phyloP scores from a whole-genome alignment of 106 monocot species.

The Dendrobium chrysotoxum region DNA sequence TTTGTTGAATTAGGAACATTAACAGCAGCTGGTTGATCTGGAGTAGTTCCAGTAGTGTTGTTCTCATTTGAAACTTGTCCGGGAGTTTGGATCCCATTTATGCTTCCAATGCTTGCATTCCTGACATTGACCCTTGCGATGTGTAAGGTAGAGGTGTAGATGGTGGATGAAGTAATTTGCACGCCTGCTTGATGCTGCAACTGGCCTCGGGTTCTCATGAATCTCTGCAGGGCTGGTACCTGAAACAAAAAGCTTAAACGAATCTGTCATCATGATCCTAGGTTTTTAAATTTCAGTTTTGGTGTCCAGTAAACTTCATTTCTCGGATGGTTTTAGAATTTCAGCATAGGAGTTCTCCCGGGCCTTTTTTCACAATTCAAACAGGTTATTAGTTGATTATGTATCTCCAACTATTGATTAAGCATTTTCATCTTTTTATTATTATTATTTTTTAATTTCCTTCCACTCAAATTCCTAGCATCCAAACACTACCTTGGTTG shows the following conservation, averaged over 20 bases:
- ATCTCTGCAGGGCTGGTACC: conserved; percentile 95
- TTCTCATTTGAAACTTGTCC: conserved; percentile 16
- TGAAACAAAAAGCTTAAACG: conserved; percentile 7
- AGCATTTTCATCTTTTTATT: too few species aligned
- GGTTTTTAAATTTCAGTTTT: too few species aligned
- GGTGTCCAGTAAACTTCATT: too few species aligned
- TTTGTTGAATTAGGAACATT: conserved; percentile 7
- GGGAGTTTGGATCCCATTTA: not conserved
- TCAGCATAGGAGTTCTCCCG: too few species aligned
- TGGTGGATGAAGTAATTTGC: conserved; percentile 86
- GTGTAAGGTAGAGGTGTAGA: conserved; percentile 84
- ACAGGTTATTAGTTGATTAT: too few species aligned
- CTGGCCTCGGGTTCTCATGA: conserved; percentile 64
- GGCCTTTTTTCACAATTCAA: too few species aligned
- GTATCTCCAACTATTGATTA: too few species aligned
- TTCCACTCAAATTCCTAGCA: too few species aligned
- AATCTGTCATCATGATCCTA: too few species aligned
- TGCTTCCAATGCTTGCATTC: conserved; percentile 18
- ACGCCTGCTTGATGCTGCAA: conserved; percentile 77
- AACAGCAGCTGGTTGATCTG: conserved; percentile 9
- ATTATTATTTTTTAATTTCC: too few species aligned
- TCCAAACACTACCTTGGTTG: too few species aligned
- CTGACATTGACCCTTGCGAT: conserved; percentile 81
- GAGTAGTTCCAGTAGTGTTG: conserved; percentile 3
- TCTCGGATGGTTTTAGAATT: too few species aligned